These are phyloP conservation scores for Rhodotorula graminis DNA, from an alignment of 768 basidiomycete species.

Conservation along the genomic window DNA sequence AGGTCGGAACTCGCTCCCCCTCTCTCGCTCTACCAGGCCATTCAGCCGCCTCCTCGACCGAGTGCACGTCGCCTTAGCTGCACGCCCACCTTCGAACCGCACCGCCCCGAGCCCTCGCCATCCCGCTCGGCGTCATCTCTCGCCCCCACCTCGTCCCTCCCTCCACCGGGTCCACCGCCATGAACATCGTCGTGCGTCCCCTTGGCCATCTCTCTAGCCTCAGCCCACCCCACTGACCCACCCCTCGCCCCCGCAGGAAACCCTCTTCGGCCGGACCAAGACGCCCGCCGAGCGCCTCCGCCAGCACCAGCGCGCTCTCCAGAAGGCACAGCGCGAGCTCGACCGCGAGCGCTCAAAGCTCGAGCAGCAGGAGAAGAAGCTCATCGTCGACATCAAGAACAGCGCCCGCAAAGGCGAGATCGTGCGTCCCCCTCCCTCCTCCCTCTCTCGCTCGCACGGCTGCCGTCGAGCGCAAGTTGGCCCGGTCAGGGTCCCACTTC, in stretches of 20 bases:
- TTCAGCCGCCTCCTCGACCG: background rate
- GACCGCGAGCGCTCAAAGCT: conserved; percentile 91
- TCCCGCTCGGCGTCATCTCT: background rate
- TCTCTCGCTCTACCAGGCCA: background rate
- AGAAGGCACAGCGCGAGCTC: conserved; percentile 95
- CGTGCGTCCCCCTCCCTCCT: conserved; percentile 53
- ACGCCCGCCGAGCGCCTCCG: conserved; percentile 95
- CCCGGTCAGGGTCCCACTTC: too few species aligned
- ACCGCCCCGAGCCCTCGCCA: background rate
- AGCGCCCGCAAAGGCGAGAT: conserved; percentile 92
- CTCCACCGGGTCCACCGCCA: conserved; percentile 18
- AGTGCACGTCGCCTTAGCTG: background rate
- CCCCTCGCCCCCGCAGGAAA: conserved; percentile 53
- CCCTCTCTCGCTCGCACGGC: background rate
- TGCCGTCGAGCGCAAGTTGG: too few species aligned
- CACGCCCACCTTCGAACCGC: background rate
- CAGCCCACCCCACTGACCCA: background rate
- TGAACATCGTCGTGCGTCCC: conserved; percentile 50
- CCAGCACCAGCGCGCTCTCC: conserved; percentile 90
- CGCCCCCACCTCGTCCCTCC: background rate
- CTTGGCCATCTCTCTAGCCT: background rate
- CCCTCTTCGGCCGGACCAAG: conserved; percentile 85
- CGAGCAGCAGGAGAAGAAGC: conserved; percentile 94
- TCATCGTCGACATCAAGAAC: conserved; percentile 90
- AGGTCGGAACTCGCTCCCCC: too few species aligned